Evolutionary conservation across 345 rosid species (phyloP).

Genomic region (Salix viminalis): DNA sequence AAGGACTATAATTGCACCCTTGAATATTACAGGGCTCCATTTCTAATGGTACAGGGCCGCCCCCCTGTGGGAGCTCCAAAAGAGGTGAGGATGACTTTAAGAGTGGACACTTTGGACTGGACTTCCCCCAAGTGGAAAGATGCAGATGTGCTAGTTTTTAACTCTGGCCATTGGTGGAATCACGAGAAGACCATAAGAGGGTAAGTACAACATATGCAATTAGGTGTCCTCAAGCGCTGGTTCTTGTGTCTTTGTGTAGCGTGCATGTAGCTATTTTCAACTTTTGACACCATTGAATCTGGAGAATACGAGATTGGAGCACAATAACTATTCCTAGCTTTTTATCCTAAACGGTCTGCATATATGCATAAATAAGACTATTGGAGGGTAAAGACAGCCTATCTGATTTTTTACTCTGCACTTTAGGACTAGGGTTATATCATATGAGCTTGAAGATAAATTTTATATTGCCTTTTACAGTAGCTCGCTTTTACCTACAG

Average conservation of each 20-base stretch:
- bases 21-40: slow-evolving; percentile 88
- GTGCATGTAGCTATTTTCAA: not conserved
- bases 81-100: slow-evolving; percentile 54
- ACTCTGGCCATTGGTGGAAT: slow-evolving; percentile 97
- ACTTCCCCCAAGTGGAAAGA: slow-evolving; percentile 53
- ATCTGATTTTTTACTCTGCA: not conserved
- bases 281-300: not conserved
- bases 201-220: slow-evolving; percentile 32
- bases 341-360: not conserved
- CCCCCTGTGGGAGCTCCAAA: slow-evolving; percentile 53
- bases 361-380: not conserved
- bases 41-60: slow-evolving; percentile 56
- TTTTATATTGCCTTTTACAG: not conserved
- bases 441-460: not conserved
- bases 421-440: not conserved
- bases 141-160: slow-evolving; percentile 70
- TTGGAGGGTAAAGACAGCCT: not conserved
- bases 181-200: slow-evolving; percentile 58
- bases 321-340: not conserved
- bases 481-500: not conserved
- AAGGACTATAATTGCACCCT: slow-evolving; percentile 77
- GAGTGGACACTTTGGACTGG: slow-evolving; percentile 70
- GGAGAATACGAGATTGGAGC: not conserved
- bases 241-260: not conserved
- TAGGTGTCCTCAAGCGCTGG: not conserved